Evolutionary conservation across 768 basidiomycete species (phyloP).

Genomic region (Tubosaeta sp.): DNA sequence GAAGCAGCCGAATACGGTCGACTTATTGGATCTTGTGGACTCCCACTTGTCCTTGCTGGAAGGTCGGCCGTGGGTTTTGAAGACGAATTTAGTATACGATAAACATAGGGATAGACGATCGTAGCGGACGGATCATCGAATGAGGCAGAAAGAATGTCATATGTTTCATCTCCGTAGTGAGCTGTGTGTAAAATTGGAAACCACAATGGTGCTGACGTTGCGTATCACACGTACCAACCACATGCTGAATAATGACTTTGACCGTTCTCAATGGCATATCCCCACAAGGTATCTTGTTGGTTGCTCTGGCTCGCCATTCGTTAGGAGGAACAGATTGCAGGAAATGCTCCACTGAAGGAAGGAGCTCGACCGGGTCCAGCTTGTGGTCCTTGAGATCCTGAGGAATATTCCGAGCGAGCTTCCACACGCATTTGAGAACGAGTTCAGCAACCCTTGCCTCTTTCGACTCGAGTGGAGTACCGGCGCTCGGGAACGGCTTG

Average conservation of each 20-base stretch:
- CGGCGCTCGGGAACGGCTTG: constrained; percentile 76
- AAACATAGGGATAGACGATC: constrained; percentile 94
- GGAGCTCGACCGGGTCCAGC: constrained; percentile 83
- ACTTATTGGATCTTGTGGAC: constrained; percentile 35
- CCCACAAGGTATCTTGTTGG: constrained; percentile 88
- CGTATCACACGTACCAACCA: constrained; percentile 69
- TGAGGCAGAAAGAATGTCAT: constrained; percentile 83
- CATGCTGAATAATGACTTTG: constrained; percentile 97
- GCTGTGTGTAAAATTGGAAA: constrained; percentile 38
- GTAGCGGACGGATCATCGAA: constrained; percentile 98
- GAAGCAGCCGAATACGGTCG: constrained; percentile 55
- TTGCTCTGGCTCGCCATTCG: constrained; percentile 91
- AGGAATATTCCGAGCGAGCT: constrained; percentile 90
- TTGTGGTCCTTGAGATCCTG: constrained; percentile 79
- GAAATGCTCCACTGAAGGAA: constrained; percentile 92
- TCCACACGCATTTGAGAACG: constrained; percentile 96
- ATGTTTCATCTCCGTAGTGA: constrained; percentile 84
- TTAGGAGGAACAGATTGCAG: constrained; percentile 90
- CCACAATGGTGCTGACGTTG: constrained; percentile 1
- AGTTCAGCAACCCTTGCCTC: constrained; percentile 89
- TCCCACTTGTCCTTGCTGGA: constrained; percentile 18
- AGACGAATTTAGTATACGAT: constrained; percentile 79
- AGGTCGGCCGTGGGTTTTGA: constrained; percentile 38
- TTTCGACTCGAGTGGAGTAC: constrained; percentile 68
- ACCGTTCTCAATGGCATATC: constrained; percentile 98